Evolutionary conservation across 1,284 basidiomycete genomes (phyloP).

Genomic region (Nidula niveotomentosa): DNA sequence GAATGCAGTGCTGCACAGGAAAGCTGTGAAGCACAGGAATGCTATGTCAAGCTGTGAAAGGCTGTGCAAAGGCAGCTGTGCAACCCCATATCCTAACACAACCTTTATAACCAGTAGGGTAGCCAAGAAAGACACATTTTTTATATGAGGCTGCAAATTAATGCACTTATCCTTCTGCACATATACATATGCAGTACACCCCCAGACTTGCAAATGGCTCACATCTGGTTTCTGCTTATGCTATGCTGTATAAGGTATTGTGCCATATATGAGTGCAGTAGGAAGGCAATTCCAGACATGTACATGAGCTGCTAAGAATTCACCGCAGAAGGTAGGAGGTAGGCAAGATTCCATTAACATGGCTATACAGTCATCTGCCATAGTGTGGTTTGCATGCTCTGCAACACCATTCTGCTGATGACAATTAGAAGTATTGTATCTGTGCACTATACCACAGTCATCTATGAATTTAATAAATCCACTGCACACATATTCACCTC

Average conservation of each 20-base stretch:
- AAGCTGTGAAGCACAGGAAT: too few species aligned
- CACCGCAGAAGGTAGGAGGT: background rate
- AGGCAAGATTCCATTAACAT: conserved; percentile 1
- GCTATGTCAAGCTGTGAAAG: too few species aligned
- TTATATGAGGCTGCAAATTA: conserved; percentile 18
- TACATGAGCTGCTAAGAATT: conserved; percentile 1
- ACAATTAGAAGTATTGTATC: background rate
- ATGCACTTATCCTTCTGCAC: conserved; percentile 19
- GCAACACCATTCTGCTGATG: conserved; percentile 5
- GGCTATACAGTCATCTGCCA: conserved; percentile 1
- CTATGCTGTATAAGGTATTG: conserved; percentile 15
- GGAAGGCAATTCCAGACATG: conserved; percentile 6
- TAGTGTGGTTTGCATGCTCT: background rate
- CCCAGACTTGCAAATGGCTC: conserved; percentile 23
- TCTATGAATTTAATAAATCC: conserved; percentile 5
- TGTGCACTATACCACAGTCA: conserved; percentile 2
- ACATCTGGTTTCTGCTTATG: conserved; percentile 19
- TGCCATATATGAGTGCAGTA: conserved; percentile 9
- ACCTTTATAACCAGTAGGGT: conserved; percentile 21
- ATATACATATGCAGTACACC: conserved; percentile 27
- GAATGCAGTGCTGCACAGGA: too few species aligned
- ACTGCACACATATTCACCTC: conserved; percentile 3
- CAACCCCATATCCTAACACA: too few species aligned
- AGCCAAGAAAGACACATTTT: conserved; percentile 28
- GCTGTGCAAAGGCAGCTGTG: too few species aligned